Evolutionary conservation across 2,329 filamentous ascomycete species (phyloP).

Genomic region (Magnaporthiopsis poae): DNA sequence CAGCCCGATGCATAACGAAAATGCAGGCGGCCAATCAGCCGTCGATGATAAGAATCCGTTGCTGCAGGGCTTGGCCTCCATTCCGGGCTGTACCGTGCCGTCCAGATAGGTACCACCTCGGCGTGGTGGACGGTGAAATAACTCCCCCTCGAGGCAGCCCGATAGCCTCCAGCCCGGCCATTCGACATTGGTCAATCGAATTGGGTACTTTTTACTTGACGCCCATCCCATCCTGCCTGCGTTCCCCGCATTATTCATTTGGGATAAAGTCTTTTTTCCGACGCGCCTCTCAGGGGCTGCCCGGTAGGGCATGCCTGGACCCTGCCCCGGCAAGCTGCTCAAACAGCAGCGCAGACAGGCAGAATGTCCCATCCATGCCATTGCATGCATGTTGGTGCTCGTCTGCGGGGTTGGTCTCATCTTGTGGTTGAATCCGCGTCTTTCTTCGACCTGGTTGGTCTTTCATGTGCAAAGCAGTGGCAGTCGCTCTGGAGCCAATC

Average conservation of each 20-base stretch:
- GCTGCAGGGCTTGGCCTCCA: constrained; percentile 6
- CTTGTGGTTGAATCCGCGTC: not conserved
- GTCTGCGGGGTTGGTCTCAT: not conserved
- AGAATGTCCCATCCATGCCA: not conserved
- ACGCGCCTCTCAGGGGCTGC: not conserved
- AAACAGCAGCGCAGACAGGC: not conserved
- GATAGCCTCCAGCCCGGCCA: not conserved
- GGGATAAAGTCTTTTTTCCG: not conserved
- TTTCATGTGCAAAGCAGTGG: not conserved
- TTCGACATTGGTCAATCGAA: constrained; percentile 5
- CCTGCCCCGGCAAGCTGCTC: too few relatives aligned
- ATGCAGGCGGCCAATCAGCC: constrained; percentile 6
- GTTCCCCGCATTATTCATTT: not conserved
- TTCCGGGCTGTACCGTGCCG: not conserved
- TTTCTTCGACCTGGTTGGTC: not conserved
- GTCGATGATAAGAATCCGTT: constrained; percentile 3
- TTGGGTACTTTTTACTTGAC: constrained; percentile 4
- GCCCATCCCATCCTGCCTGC: too few relatives aligned
- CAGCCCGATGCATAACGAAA: constrained; percentile 9
- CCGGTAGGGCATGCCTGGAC: not conserved
- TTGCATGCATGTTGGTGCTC: not conserved
- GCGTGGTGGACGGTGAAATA: not conserved
- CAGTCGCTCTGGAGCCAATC: not conserved
- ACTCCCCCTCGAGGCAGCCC: not conserved
- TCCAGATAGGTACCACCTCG: not conserved